Evolutionary conservation across 768 basidiomycete species (phyloP), one percentile per base, ranked within the genome.

Genomic region (Lactarius indigo): DNA sequence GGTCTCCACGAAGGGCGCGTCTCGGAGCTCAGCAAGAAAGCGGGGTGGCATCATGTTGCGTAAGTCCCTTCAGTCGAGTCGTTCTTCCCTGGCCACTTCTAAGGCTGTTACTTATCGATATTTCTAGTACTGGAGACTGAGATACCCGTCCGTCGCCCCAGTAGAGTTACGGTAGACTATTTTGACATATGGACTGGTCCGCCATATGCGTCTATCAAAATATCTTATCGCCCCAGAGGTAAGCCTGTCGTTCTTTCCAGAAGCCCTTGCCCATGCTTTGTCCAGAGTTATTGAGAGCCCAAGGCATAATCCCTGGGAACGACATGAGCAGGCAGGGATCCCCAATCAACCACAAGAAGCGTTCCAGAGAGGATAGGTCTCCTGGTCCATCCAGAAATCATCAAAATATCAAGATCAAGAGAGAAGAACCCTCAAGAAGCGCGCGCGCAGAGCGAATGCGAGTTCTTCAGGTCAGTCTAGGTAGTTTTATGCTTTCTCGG

Each of bases 191-290:
- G 4, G 54, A n/a, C 13, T 1, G 2, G 30, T 7, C 52, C 41
- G 17, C 66, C 66, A 2, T 59, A 10, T 44, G 44, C 39, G 20
- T 44, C 52, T 15, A 33, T 67, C 41, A 67, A 64, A 52, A 17
- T 67, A n/a, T 56, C 28, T 31, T 67, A 67, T 63, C 66, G 66
- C 12, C 66, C 66, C 23, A 67, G 61, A 63, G 61, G 66, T 67
- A 47, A 26, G 3, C 2, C 17, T 33, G 28, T 20, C 50, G 4
- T 28, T 3, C 5, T 2, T 54, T 59, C 18, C 31, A 20, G 4
- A 23, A 8, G 2, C 3, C 23, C n/a, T 42, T n/a, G 31, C 39
- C 42, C 17, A 67, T 58, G 3, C 23, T 12, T 54, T 28, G 15
- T 50, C 5, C 39, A 67, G 66, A 58, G 33, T 5, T 67, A 39